Conservation (phyloP, 1,284 basidiomycete species). For the Moesziomyces globuligerus region DNA sequence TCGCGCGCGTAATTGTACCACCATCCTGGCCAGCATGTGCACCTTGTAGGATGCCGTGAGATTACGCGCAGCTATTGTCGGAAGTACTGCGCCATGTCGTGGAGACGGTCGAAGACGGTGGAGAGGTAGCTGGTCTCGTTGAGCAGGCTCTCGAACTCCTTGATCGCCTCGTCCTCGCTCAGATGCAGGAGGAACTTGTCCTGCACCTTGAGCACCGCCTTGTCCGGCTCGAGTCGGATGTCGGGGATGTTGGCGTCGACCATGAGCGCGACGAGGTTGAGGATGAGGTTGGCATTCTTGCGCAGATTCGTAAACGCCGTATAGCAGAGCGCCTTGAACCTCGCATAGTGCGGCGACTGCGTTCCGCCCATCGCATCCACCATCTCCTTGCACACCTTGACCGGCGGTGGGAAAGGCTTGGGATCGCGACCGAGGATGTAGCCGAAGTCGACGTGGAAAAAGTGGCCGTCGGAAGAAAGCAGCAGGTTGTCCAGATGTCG, state of each 20-base stretch:
- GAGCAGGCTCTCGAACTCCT: constrained; percentile 90
- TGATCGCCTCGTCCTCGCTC: constrained; percentile 78
- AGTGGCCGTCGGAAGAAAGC: constrained; percentile 85
- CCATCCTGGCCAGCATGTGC: not conserved
- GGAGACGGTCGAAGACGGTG: constrained; percentile 75
- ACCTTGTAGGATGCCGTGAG: not conserved
- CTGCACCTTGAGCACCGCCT: constrained; percentile 78
- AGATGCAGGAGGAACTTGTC: constrained; percentile 96
- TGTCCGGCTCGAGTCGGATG: constrained; percentile 81
- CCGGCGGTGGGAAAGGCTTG: constrained; percentile 95
- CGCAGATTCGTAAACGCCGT: constrained; percentile 94
- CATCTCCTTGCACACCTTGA: constrained; percentile 99
- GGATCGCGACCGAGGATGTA: constrained; percentile 98
- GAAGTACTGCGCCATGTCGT: constrained; percentile 66
- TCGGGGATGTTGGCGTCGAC: constrained; percentile 97
- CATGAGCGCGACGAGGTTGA: constrained; percentile 97
- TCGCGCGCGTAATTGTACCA: constrained; percentile 16
- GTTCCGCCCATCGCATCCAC: constrained; percentile 96
- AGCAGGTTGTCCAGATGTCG: constrained; percentile 96
- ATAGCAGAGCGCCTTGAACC: constrained; percentile 95
- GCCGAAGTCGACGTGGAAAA: constrained; percentile 87
- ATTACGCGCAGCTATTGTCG: constrained; percentile 36
- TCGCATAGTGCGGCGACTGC: constrained; percentile 79
- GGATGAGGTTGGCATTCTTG: constrained; percentile 92
- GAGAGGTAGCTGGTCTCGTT: constrained; percentile 96